phyloP scores from a whole-genome alignment of 2,329 filamentous ascomycete genomes.

The Fusarium succisae region DNA sequence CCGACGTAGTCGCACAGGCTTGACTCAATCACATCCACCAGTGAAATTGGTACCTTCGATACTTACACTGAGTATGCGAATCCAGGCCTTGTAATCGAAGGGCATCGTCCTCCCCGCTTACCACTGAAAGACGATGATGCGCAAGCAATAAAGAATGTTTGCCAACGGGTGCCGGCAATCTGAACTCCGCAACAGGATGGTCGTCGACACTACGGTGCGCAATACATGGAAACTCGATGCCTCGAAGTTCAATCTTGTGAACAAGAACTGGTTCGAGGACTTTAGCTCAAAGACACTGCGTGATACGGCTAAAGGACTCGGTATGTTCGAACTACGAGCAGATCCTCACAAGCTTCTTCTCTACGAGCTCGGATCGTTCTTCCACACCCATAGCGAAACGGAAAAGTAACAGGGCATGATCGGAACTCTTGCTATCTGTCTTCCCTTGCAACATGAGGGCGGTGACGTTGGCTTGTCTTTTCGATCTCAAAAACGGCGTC shows the following conservation, averaged over 20 bases:
- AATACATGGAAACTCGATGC: constrained; percentile 23
- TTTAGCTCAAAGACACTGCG: background rate
- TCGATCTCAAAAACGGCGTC: background rate
- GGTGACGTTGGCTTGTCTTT: constrained; percentile 13
- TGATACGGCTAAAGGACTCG: background rate
- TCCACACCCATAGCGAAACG: constrained; percentile 13
- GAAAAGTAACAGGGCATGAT: constrained; percentile 10
- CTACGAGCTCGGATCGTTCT: constrained; percentile 25
- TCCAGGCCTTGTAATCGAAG: constrained; percentile 6
- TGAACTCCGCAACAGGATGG: constrained; percentile 9
- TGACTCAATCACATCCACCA: background rate
- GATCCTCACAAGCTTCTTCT: constrained; percentile 21
- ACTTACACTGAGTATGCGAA: constrained; percentile 5
- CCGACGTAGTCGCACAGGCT: background rate
- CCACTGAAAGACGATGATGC: constrained; percentile 4
- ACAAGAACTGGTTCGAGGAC: background rate
- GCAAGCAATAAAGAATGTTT: constrained; percentile 4
- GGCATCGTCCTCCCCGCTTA: background rate
- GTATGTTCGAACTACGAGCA: background rate
- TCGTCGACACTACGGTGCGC: constrained; percentile 6
- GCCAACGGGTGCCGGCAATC: constrained; percentile 6
- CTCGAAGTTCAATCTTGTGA: constrained; percentile 4
- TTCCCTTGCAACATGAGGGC: constrained; percentile 22
- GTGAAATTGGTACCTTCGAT: constrained; percentile 7
- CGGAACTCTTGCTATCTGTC: constrained; percentile 11